phyloP scores from a whole-genome alignment of 441 rosid genomes.

The Jatropha multifida region DNA sequence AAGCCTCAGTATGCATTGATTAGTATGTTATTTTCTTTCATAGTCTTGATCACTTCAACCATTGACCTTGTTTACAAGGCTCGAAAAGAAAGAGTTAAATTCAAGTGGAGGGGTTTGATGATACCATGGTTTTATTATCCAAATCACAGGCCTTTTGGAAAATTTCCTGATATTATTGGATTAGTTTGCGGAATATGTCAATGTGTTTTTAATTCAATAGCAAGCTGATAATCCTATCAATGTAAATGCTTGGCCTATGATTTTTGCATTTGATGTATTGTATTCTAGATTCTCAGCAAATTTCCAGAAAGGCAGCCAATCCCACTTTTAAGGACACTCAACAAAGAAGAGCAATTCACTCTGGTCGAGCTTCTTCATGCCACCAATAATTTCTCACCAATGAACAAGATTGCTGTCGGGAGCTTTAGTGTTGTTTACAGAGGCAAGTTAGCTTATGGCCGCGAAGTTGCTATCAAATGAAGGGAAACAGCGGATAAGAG shows the following conservation, averaged over 20 bases:
- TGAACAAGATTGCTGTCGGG: background rate
- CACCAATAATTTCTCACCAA: background rate
- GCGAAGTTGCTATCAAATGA: background rate
- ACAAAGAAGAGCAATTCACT: background rate
- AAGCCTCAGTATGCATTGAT: too few relatives aligned
- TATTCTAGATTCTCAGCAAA: conserved; percentile 4
- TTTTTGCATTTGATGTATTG: conserved; percentile 2
- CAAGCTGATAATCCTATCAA: conserved; percentile 3
- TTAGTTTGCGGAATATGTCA: background rate
- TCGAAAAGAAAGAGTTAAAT: background rate
- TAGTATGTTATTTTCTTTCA: conserved; percentile 4
- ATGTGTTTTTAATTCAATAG: background rate
- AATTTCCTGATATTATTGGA: background rate
- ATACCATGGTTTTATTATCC: conserved; percentile 16
- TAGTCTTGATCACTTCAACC: background rate
- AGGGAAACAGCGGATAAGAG: background rate
- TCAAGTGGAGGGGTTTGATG: background rate
- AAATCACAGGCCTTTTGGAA: conserved; percentile 8
- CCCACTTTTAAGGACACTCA: background rate
- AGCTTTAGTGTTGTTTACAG: background rate
- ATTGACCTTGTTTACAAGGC: conserved; percentile 4
- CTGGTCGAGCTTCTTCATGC: too few relatives aligned
- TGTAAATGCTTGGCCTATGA: background rate
- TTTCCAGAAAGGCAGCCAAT: background rate
- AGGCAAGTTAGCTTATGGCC: background rate